Conservation (phyloP, 345 rosid genomes). For the Linum lewisii region DNA sequence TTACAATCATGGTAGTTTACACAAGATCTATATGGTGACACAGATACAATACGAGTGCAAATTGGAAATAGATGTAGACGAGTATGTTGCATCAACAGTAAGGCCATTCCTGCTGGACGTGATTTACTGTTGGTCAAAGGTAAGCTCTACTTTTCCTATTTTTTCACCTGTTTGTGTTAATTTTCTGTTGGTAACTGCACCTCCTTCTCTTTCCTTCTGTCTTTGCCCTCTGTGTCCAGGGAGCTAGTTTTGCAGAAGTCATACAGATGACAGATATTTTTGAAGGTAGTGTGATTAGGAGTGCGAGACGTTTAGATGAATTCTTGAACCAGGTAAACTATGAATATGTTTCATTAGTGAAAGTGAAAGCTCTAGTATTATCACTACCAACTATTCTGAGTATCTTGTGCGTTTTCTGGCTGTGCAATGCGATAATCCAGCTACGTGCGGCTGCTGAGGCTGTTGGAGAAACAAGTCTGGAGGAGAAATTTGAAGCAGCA, state of each 20-base stretch:
- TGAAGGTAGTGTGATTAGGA: conserved; percentile 93
- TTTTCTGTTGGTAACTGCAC: no score
- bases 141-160: conserved; percentile 17
- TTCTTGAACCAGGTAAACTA: conserved; percentile 80
- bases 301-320: conserved; percentile 91
- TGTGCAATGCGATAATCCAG: conserved; percentile 17
- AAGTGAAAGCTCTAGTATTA: not conserved
- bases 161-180: not conserved
- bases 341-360: not conserved
- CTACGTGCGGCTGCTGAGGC: conserved; percentile 82
- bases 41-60: conserved; percentile 98
- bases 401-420: not conserved
- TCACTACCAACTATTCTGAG: not conserved
- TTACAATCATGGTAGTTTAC: not conserved
- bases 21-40: conserved; percentile 10
- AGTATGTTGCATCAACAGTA: conserved; percentile 91
- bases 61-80: conserved; percentile 76
- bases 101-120: conserved; percentile 95
- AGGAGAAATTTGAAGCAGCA: conserved; percentile 75
- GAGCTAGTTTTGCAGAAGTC: conserved; percentile 81
- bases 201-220: conserved; percentile 5
- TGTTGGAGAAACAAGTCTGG: conserved; percentile 71
- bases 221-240: conserved; percentile 34
- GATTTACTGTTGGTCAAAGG: conserved; percentile 96
- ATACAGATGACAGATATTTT: conserved; percentile 96